Evolutionary conservation across 441 rosid genomes (phyloP), one percentile per base, ranked within the genome.

Genomic region (Adansonia grandidieri): DNA sequence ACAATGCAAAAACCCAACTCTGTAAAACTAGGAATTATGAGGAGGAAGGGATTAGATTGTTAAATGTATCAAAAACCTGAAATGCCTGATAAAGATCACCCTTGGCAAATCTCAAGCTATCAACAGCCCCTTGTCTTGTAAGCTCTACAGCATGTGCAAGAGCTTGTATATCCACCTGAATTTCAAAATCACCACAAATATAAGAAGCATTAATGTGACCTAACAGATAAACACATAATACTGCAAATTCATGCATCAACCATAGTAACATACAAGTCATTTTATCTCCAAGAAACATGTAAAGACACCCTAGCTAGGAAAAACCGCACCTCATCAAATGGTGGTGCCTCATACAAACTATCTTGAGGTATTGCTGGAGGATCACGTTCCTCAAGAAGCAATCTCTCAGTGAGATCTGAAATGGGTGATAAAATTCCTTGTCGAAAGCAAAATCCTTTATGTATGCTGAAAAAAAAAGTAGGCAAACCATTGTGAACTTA

Each of bases 91-190:
- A 89, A 77, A 96, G 83, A 86, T 92, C 98, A 81, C 98, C 98
- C 87, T 91, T 94, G 10, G 97, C 91, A 87, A 92, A 91, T 86
- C 90, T 92, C 92, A 96, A 86, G 86, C 99, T 93, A 79, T 93
- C 98, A 86, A 96, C 87, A 28, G 99, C 99, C 67, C 97, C 97
- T 88, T 96, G 98, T 84, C 99, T 90, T 71, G 93, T 89, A 79
- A 96, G 92, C 83, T 90, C 94, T 58, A 96, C 99, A 32, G 98
- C 98, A 90, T 96, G 98, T 37, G 94, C 97, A 84, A 96, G 97
- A 82, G 99, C 97, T 80, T 96, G 99, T 78, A 96, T 90, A 79
- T 96, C 99, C 83, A 89, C 95, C 99, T 96, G 86, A 73, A 45
- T 77, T 79, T 69, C 56, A 78, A 77, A 57, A 81, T 1, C 22